A percentile compares a stretch with the other conserved stretches of the same genome.
Evolutionary conservation across 2,329 filamentous ascomycete genomes (phyloP).

Genomic region (Chrysoporthe cubensis): DNA sequence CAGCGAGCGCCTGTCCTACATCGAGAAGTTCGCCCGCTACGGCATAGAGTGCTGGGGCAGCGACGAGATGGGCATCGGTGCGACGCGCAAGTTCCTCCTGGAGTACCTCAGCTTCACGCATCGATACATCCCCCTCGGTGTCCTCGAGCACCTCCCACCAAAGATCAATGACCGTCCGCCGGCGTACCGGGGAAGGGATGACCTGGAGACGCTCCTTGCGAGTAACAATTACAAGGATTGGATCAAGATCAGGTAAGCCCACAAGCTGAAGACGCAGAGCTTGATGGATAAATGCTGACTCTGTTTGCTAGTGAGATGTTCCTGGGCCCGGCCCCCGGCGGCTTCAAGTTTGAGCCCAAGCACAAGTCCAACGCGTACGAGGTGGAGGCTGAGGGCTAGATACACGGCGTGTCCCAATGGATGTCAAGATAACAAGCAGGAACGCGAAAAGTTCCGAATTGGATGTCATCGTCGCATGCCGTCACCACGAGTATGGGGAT

Average conservation of each 20-base stretch:
- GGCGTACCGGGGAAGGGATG: slow-evolving; percentile 79
- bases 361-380: slow-evolving; percentile 95
- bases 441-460: background rate
- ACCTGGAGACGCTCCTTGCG: slow-evolving; percentile 89
- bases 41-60: slow-evolving; percentile 95
- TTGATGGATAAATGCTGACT: slow-evolving; percentile 26
- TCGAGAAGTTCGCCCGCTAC: slow-evolving; percentile 89
- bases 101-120: slow-evolving; percentile 96
- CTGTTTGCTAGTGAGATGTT: slow-evolving; percentile 81
- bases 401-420: too few relatives aligned
- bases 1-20: slow-evolving; percentile 78
- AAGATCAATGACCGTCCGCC: slow-evolving; percentile 88
- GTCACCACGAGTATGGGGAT: too few relatives aligned
- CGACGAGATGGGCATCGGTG: slow-evolving; percentile 91
- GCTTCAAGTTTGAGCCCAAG: slow-evolving; percentile 95
- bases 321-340: slow-evolving; percentile 84
- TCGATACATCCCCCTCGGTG: slow-evolving; percentile 86
- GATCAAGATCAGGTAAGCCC: slow-evolving; percentile 92
- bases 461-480: too few relatives aligned
- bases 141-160: slow-evolving; percentile 87
- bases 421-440: background rate
- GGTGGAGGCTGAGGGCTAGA: slow-evolving; percentile 72
- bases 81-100: slow-evolving; percentile 86
- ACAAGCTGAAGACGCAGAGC: slow-evolving; percentile 15
- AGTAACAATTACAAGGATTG: slow-evolving; percentile 95